Evolutionary conservation across 225 moss, liverwort and hornwort genomes (phyloP), one percentile per base, ranked within the genome.

Genomic region (Polytrichum formosum): DNA sequence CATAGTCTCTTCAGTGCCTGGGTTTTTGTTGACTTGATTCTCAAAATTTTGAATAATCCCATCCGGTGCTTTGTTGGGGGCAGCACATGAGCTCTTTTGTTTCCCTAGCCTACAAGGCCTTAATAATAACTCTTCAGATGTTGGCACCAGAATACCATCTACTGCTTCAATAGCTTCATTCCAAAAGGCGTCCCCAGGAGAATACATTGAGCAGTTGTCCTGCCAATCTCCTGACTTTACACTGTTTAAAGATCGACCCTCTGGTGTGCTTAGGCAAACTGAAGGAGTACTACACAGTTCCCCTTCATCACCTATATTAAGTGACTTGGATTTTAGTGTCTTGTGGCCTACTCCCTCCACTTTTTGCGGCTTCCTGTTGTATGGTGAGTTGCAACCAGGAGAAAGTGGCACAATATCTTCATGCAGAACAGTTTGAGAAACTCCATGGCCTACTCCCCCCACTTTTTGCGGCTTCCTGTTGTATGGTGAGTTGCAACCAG

Each of bases 131-230:
- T 60, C 37, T 70, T 70, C 78, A 37, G 21, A 54, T 63, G 83
- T 87, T 66, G 91, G 74, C 69, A 91, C 85, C 72, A 94, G 76
- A 60, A 92, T 75, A 66, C 77, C 81, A 27, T 80, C 84, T 37
- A 78, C 91, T 75, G 87, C 75, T 75, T 94, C 90, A 75, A 98
- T 90, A 33, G 94, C 94, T 78, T 98, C 97, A 84, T 98, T 77
- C 97, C 97, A 98, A 69, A 98, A 98, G 25, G 91, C 97, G 78
- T 94, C 97, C 55, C 97, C 92, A 54, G 94, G 97, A 28, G 94
- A 98, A 59, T 90, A 92, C 54, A 82, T 64, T 28, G 85, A 90
- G 74, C 76, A 82, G 65, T 82, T 84, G 75, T 90, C 89, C 61
- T 82, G 68, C 63, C 83, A 77, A 30, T 76, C 76, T 61, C 85